A percentile compares a stretch with the other conserved stretches of the same genome.
Evolutionary conservation across 768 basidiomycete species (phyloP).

Genomic region (Termitomyces sp.): DNA sequence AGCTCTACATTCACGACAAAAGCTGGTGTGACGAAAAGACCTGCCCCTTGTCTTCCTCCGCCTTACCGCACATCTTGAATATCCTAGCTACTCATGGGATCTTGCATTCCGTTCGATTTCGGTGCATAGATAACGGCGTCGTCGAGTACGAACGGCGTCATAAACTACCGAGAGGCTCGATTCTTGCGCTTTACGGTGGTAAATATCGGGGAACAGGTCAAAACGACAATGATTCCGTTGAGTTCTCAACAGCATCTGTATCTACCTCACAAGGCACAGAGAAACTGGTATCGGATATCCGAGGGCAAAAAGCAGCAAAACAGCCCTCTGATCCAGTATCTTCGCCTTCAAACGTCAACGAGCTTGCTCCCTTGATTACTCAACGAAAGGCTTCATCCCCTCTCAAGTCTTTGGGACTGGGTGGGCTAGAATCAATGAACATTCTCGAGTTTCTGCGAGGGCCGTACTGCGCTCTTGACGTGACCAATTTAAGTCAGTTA

Average conservation of each 20-base stretch:
- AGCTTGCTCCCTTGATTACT: neutral
- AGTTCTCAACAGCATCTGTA: neutral
- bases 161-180: neutral
- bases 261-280: neutral
- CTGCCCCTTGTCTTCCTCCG: neutral
- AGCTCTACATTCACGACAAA: neutral
- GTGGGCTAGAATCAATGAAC: neutral
- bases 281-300: neutral
- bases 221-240: neutral
- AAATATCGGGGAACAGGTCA: neutral
- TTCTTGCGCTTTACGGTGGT: neutral
- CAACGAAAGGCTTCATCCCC: neutral
- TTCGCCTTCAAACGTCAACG: neutral
- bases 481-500: neutral
- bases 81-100: neutral
- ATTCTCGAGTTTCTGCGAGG: neutral
- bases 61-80: neutral
- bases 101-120: neutral
- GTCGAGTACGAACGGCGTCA: neutral
- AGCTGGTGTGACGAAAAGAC: neutral
- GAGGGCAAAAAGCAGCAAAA: neutral
- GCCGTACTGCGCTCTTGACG: neutral
- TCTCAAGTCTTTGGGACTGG: slow-evolving; percentile 1
- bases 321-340: neutral
- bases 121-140: neutral